These are phyloP conservation scores for Fusarium redolens DNA, from an alignment of 2,329 filamentous ascomycete species.

Conservation along the genomic window DNA sequence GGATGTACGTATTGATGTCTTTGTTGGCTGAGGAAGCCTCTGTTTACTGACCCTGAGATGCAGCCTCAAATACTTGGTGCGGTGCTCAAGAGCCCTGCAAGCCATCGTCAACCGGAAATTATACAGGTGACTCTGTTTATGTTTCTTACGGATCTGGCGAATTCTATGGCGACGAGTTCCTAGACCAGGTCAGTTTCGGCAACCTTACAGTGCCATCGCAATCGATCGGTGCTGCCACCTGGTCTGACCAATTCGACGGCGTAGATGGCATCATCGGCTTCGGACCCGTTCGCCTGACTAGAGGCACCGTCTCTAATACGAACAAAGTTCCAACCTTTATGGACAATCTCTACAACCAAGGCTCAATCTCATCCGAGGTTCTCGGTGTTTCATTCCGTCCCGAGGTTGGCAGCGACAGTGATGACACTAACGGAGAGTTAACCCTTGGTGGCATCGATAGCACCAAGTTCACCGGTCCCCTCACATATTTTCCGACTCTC, in stretches of 20 bases:
- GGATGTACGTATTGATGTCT: neutral
- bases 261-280: neutral
- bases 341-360: neutral
- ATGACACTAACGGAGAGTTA: neutral
- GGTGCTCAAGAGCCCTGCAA: neutral
- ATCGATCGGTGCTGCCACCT: neutral
- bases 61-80: slow-evolving; percentile 2
- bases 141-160: neutral
- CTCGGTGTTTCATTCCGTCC: neutral
- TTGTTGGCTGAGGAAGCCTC: too few species aligned
- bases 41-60: neutral
- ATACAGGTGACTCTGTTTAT: neutral
- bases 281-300: neutral
- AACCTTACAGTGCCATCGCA: neutral
- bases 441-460: slow-evolving; percentile 1
- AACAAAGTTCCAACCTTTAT: neutral
- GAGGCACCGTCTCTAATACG: neutral
- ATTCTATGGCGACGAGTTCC: neutral
- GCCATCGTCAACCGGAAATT: neutral
- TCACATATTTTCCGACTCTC: neutral
- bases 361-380: neutral
- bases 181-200: neutral
- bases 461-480: neutral
- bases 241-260: neutral
- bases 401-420: neutral